phyloP scores from a whole-genome alignment of 148 eudicot species.

The Vaccinium vitisidaea region DNA sequence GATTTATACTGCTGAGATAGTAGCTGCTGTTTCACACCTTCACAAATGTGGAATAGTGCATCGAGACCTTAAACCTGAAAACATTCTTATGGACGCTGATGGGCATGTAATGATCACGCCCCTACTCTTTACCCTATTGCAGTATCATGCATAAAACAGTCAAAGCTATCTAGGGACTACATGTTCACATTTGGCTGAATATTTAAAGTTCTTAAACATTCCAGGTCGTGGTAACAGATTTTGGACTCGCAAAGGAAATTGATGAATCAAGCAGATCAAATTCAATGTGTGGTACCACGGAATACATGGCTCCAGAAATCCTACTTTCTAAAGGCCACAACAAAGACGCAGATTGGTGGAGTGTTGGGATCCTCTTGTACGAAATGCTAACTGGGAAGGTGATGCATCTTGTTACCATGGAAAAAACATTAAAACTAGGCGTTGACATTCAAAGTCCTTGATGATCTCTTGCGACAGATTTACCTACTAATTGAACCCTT shows the following conservation, averaged over 20 bases:
- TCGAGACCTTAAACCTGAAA: conserved; percentile 96
- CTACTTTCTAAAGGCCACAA: conserved; percentile 81
- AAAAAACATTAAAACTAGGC: neutral
- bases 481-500: neutral
- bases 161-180: neutral
- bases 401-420: conserved; percentile 14
- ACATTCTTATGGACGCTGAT: conserved; percentile 82
- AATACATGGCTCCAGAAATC: conserved; percentile 97
- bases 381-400: conserved; percentile 93
- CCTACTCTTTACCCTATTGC: conserved; percentile 5
- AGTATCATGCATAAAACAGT: neutral
- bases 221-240: conserved; percentile 85
- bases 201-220: conserved; percentile 9
- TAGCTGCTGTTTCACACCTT: conserved; percentile 90
- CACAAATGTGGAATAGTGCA: conserved; percentile 88
- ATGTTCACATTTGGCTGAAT: neutral
- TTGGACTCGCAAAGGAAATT: conserved; percentile 92
- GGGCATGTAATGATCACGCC: conserved; percentile 66
- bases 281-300: conserved; percentile 91
- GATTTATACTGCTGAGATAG: conserved; percentile 84
- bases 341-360: conserved; percentile 97
- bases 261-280: conserved; percentile 82
- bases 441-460: neutral
- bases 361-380: conserved; percentile 78
- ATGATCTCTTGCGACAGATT: neutral